Percentiles rank a stretch among this genome's conserved stretches.
Evolutionary conservation across 225 moss, liverwort and hornwort genomes (phyloP).

Genomic region (Sphagnum contortum): DNA sequence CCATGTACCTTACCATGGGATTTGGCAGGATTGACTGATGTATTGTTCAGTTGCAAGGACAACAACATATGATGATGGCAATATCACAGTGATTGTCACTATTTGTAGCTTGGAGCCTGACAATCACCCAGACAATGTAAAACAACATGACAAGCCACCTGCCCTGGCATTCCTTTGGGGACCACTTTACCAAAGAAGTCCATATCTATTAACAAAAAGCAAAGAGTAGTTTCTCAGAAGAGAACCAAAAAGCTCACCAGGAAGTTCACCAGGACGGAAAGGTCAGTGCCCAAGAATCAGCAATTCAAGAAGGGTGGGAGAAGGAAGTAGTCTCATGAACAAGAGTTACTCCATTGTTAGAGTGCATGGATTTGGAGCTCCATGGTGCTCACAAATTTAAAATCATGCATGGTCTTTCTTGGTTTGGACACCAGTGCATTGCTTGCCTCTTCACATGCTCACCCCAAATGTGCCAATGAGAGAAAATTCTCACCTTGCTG

Average conservation of each 20-base stretch:
- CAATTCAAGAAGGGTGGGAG: conserved; percentile 55
- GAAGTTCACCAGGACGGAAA: no score
- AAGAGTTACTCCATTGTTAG: no score
- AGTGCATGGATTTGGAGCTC: no score
- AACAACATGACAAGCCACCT: conserved; percentile 21
- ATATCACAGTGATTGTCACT: conserved; percentile 60
- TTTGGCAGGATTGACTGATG: not conserved
- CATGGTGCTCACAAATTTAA: no score
- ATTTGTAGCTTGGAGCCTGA: conserved; percentile 50
- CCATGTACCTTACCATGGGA: no score
- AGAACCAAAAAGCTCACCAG: conserved; percentile 66
- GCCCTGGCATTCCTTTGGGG: conserved; percentile 28
- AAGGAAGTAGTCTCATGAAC: no score
- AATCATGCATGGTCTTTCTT: no score
- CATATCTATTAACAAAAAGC: conserved; percentile 75
- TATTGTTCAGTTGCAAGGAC: conserved; percentile 40
- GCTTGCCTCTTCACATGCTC: no score
- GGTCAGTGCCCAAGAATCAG: conserved; percentile 68
- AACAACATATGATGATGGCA: conserved; percentile 62
- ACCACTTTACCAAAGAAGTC: conserved; percentile 59
- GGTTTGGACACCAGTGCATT: no score
- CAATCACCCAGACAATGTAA: conserved; percentile 21
- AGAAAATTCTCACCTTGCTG: no score
- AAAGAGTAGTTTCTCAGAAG: conserved; percentile 68
- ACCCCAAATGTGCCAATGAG: no score